A percentile compares a stretch with the other conserved stretches of the same genome.
phyloP scores from a whole-genome alignment of 2,329 filamentous ascomycete genomes.

The Emmonsia crescens region DNA sequence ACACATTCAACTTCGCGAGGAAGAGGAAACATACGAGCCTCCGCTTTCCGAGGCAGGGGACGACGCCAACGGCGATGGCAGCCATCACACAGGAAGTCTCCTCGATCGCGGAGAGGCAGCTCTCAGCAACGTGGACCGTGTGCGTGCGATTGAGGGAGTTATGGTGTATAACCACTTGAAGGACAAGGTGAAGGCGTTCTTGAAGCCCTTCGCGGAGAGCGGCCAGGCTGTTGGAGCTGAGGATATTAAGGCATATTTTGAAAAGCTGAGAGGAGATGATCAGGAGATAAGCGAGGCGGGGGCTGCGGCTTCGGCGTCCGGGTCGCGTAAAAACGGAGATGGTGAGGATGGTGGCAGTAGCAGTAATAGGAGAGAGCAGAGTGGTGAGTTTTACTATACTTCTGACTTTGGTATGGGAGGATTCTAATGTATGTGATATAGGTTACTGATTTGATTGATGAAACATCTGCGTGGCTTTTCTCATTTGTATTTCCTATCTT shows the following conservation, averaged over 20 bases:
- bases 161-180: slow-evolving; percentile 98
- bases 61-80: slow-evolving; percentile 42
- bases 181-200: slow-evolving; percentile 88
- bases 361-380: slow-evolving; percentile 36
- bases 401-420: not conserved
- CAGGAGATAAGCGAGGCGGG: slow-evolving; percentile 37
- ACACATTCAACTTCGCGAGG: slow-evolving; percentile 76
- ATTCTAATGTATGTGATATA: not conserved
- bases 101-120: slow-evolving; percentile 89
- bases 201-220: slow-evolving; percentile 87
- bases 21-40: slow-evolving; percentile 89
- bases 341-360: slow-evolving; percentile 20
- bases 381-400: slow-evolving; percentile 26
- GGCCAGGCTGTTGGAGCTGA: slow-evolving; percentile 82
- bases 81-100: slow-evolving; percentile 67
- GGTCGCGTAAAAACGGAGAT: slow-evolving; percentile 20
- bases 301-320: not conserved
- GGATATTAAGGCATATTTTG: slow-evolving; percentile 94
- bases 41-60: slow-evolving; percentile 60
- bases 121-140: slow-evolving; percentile 81
- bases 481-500: not conserved
- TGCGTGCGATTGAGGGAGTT: slow-evolving; percentile 86
- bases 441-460: slow-evolving; percentile 1
- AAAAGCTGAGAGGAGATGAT: slow-evolving; percentile 81
- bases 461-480: not conserved